These are phyloP conservation scores for Dujonia santamariae DNA, from an alignment of 1,139 yeast species.

Conservation along the genomic window DNA sequence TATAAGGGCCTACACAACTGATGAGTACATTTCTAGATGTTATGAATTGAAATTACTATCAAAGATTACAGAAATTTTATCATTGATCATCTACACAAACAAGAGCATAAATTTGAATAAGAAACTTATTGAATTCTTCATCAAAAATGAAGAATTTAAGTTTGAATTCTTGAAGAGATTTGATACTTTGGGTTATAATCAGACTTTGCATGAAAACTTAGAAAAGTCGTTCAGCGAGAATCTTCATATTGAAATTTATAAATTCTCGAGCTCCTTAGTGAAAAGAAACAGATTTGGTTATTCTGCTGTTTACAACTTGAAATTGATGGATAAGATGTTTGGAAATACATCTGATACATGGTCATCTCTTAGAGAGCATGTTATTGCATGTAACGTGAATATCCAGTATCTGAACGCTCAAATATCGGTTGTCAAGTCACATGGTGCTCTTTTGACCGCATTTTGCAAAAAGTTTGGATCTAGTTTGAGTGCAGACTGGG, in stretches of 20 bases:
- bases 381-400: constrained; percentile 60
- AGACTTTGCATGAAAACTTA: constrained; percentile 44
- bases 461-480: constrained; percentile 44
- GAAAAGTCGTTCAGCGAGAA: constrained; percentile 39
- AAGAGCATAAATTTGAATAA: constrained; percentile 36
- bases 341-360: constrained; percentile 38
- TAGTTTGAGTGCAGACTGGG: constrained; percentile 31
- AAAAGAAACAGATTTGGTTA: constrained; percentile 50
- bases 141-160: constrained; percentile 7
- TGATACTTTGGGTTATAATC: constrained; percentile 37
- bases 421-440: constrained; percentile 64
- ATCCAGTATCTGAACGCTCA: constrained; percentile 68
- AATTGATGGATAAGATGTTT: constrained; percentile 56
- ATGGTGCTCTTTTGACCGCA: constrained; percentile 76
- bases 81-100: constrained; percentile 66
- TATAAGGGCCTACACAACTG: constrained; percentile 18
- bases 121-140: constrained; percentile 43
- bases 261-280: constrained; percentile 52
- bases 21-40: constrained; percentile 41
- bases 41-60: constrained; percentile 60
- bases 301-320: constrained; percentile 56
- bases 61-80: constrained; percentile 70
- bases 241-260: constrained; percentile 27
- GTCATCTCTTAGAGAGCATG: constrained; percentile 47
- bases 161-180: constrained; percentile 11